Conservation (phyloP, 208 protist genomes). For the Herpetomonas tarakana region DNA sequence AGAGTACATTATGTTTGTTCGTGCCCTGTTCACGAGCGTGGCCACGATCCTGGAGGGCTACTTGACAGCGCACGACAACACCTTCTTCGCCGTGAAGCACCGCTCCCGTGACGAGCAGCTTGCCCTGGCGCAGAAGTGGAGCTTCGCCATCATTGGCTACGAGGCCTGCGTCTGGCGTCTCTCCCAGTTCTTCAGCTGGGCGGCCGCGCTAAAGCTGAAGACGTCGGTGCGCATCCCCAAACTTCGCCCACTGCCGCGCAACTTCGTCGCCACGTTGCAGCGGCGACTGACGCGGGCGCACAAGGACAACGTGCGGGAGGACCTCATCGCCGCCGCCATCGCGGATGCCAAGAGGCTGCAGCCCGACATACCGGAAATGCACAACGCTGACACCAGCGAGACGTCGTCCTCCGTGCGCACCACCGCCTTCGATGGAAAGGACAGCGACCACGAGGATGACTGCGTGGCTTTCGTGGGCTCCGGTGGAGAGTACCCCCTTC, state of each 20-base stretch:
- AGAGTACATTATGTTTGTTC: background rate
- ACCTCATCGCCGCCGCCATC: background rate
- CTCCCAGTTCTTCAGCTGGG: constrained; percentile 1
- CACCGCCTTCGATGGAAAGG: no score
- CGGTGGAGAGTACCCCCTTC: no score
- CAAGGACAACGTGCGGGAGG: background rate
- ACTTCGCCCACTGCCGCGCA: background rate
- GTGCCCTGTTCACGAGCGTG: background rate
- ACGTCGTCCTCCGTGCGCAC: background rate
- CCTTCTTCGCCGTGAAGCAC: background rate
- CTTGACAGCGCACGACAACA: background rate
- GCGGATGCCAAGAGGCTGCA: background rate
- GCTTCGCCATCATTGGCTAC: background rate
- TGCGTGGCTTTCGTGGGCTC: no score
- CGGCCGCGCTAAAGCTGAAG: background rate
- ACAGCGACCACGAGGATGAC: background rate
- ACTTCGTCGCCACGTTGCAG: background rate
- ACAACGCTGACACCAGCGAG: background rate
- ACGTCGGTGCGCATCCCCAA: background rate
- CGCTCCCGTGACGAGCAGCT: background rate
- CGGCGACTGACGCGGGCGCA: background rate
- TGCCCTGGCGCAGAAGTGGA: background rate
- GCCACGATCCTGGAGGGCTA: constrained; percentile 3
- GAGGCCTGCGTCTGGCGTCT: background rate
- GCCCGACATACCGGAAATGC: background rate